These are phyloP conservation scores for Hypoxylon cercidicola DNA, from an alignment of 495 filamentous ascomycete genomes.

Conservation along the genomic window DNA sequence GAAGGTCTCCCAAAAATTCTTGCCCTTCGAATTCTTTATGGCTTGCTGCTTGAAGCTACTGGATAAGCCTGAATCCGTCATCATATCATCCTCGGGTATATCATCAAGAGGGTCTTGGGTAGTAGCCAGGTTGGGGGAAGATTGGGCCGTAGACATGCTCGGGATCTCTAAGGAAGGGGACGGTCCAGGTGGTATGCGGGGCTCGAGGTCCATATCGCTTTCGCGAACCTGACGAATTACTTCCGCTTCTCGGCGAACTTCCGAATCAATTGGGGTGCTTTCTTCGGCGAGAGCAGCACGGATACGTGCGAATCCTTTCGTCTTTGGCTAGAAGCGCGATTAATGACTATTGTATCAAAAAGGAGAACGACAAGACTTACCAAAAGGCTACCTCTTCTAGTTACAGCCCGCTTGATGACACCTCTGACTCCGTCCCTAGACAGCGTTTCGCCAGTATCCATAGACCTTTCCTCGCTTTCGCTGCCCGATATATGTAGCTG, in stretches of 20 bases:
- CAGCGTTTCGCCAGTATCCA: constrained; percentile 58
- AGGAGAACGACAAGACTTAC: constrained; percentile 60
- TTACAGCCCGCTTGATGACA: constrained; percentile 77
- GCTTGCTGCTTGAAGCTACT: constrained; percentile 79
- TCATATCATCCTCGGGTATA: constrained; percentile 68
- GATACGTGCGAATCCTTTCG: constrained; percentile 93
- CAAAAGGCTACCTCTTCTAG: constrained; percentile 85
- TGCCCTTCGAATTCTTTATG: constrained; percentile 73
- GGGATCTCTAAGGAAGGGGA: constrained; percentile 32
- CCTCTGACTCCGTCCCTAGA: constrained; percentile 58
- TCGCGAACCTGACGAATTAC: constrained; percentile 94
- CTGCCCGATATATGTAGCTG: constrained; percentile 85
- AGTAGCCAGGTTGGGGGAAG: constrained; percentile 58
- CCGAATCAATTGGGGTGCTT: constrained; percentile 83
- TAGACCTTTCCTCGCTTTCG: constrained; percentile 80
- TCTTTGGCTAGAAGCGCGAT: constrained; percentile 73
- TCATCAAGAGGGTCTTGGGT: constrained; percentile 63
- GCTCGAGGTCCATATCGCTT: constrained; percentile 65
- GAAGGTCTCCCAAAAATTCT: constrained; percentile 83
- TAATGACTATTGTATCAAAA: constrained; percentile 12
- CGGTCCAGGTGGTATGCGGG: constrained; percentile 39
- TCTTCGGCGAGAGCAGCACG: constrained; percentile 90
- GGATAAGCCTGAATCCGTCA: constrained; percentile 65
- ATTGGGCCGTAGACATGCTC: constrained; percentile 60
- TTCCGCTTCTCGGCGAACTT: constrained; percentile 91